These are phyloP conservation scores for Phaeosphaeria sp. DNA, from an alignment of 2,329 filamentous ascomycete genomes.

Conservation along the genomic window DNA sequence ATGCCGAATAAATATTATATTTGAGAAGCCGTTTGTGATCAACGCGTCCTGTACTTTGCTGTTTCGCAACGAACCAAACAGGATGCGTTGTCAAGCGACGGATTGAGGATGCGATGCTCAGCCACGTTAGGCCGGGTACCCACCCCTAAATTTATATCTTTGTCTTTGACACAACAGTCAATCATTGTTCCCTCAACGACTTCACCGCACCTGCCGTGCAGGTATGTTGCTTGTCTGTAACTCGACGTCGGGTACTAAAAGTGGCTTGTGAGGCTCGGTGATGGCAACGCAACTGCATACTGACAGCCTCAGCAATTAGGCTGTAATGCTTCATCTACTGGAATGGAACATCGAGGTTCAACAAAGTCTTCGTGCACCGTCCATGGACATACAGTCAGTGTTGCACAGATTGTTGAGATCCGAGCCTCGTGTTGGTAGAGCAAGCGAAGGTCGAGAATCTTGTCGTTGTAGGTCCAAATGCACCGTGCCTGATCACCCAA, in stretches of 20 bases:
- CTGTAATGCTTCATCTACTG: background rate
- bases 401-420: background rate
- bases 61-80: background rate
- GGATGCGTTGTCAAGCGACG: background rate
- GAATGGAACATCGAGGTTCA: background rate
- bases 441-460: background rate
- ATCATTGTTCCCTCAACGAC: background rate
- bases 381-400: background rate
- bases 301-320: background rate
- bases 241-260: background rate
- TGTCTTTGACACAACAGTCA: background rate
- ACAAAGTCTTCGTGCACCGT: background rate
- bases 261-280: background rate
- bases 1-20: background rate
- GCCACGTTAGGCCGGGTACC: background rate
- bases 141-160: conserved; percentile 3
- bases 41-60: background rate
- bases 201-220: background rate
- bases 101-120: background rate
- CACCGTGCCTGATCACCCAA: background rate
- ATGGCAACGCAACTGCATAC: conserved; percentile 1
- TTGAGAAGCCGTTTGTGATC: background rate
- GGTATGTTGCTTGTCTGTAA: background rate
- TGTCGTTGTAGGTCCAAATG: background rate
- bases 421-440: background rate